Evolutionary conservation across 108 stramenopile genomes (phyloP), one percentile per base, ranked within the genome.

Genomic region (Cyclotella atomus): DNA sequence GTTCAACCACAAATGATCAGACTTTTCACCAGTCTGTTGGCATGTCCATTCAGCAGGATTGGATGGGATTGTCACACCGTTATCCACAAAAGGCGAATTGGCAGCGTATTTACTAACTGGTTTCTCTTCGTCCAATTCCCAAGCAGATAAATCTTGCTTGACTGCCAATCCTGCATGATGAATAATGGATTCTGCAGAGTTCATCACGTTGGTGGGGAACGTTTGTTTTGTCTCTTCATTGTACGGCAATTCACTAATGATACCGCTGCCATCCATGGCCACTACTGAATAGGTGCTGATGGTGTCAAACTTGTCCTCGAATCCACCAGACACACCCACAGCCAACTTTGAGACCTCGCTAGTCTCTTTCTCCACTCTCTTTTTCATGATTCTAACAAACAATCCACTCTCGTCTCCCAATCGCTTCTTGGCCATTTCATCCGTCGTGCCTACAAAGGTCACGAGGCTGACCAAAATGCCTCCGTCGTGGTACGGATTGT

Each of bases 1-100:
- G 81, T 99, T 99, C 41, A 99, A 78, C 99, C 99, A 99, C 21
- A 99, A 72, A 88, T 99, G 98, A 46, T 96, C 95, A 38, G 36
- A 54, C 3, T 76, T 88, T 50, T 76, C 88, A 4, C 87, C 89
- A 20, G 75, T 76, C 57, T 87, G 76, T 72, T 93, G 87, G 68
- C 91, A 91, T 76, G 85, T 91, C 93, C 96, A 96, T 19, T 82
- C 54, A 1, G 70, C 62, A 9, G 90, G 86, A 75, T 91, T 77
- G 12, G 89, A 85, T 45, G 74, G 73, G 72, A 95, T 83, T 33
- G 46, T 84, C 20, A 88, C 83, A 17, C 88, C 93, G 75, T 95
- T 95, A 44, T 95, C 89, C 1, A 92, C 88, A 81, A 90, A 92
- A 0, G 89, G 89, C 59, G 92, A 70, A 27, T 69, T 64, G 5